Percentiles rank a stretch among this genome's conserved stretches.
These are phyloP conservation scores for Amoebophrya sp. DNA, from an alignment of 169 alveolate species.

Conservation along the genomic window DNA sequence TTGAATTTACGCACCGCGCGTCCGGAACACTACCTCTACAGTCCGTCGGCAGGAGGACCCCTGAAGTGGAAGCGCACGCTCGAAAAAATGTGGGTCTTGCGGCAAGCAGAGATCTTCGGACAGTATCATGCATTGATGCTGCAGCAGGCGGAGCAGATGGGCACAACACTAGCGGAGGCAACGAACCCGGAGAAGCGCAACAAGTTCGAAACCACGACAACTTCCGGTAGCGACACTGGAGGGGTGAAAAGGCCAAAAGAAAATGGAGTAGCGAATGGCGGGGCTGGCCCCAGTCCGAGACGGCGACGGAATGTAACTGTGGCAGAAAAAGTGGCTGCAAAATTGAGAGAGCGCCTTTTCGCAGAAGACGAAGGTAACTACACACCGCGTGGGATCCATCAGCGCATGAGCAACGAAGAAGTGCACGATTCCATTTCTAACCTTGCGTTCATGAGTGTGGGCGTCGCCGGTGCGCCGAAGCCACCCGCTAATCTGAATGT, in stretches of 20 bases:
- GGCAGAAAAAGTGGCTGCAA: not conserved
- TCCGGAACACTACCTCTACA: not conserved
- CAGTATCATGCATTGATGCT: not conserved
- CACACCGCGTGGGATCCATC: not conserved
- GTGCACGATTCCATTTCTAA: not conserved
- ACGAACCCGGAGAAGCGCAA: not conserved
- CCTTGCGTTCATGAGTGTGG: not conserved
- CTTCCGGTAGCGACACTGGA: not conserved
- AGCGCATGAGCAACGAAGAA: not conserved
- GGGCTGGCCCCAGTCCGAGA: too few species aligned
- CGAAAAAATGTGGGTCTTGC: not conserved
- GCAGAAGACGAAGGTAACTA: not conserved
- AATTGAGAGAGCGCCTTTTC: not conserved
- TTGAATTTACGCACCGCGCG: not conserved
- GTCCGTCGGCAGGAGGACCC: not conserved
- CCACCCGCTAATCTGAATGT: not conserved
- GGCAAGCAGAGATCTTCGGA: not conserved
- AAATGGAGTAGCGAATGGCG: too few species aligned
- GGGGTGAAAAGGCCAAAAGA: not conserved
- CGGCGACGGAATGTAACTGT: not conserved
- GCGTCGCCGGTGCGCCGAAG: not conserved
- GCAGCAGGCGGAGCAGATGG: not conserved
- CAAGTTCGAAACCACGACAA: not conserved
- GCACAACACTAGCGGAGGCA: not conserved
- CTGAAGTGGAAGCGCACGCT: not conserved